These are phyloP conservation scores for Moricandia arvensis DNA, from an alignment of 345 rosid genomes.

Conservation along the genomic window DNA sequence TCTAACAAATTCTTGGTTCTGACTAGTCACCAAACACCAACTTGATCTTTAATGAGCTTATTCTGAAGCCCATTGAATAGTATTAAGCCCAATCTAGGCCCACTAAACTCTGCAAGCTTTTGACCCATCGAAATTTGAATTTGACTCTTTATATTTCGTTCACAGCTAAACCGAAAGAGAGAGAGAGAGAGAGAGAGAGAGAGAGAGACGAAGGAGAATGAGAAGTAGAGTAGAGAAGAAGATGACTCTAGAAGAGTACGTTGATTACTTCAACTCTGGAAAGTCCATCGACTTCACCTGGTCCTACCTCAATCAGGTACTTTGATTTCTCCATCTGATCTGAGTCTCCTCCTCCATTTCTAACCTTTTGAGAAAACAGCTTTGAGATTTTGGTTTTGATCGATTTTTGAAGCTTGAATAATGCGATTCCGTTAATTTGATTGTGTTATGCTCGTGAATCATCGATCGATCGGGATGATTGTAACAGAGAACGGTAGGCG, in stretches of 20 bases:
- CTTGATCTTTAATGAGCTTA: too few relatives aligned
- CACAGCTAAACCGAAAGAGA: neutral
- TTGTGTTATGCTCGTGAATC: neutral
- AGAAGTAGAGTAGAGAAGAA: conserved; percentile 26
- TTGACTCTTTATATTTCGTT: neutral
- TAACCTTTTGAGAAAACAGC: neutral
- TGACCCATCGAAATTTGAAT: too few relatives aligned
- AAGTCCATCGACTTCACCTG: conserved; percentile 12
- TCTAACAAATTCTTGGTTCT: too few relatives aligned
- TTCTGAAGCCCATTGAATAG: too few relatives aligned
- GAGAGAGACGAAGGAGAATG: neutral
- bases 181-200: too few relatives aligned
- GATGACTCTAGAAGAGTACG: conserved; percentile 33
- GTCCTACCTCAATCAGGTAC: conserved; percentile 34
- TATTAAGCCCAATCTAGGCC: neutral
- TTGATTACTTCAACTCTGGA: conserved; percentile 7
- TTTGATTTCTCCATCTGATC: neutral
- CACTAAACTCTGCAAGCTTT: too few relatives aligned
- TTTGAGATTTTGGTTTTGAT: neutral
- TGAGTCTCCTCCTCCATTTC: neutral
- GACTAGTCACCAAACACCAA: too few relatives aligned
- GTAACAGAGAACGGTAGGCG: conserved; percentile 27
- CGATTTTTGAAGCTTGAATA: neutral
- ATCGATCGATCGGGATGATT: neutral
- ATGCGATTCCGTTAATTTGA: neutral